Conservation (phyloP, 139 green algal genomes). For the Spirogloea muscicola region DNA sequence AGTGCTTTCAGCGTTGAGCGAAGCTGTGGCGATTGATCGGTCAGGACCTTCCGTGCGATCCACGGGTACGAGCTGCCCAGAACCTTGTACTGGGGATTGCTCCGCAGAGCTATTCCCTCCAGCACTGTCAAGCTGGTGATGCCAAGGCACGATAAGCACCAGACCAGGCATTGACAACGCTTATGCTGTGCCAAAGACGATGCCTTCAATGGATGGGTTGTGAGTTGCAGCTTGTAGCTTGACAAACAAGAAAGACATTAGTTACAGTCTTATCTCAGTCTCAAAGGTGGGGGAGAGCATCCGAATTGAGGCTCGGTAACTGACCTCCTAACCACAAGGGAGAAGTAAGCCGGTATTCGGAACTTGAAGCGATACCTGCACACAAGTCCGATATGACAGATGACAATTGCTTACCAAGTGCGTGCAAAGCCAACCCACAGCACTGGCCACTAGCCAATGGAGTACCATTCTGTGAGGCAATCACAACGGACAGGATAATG, state of each 20-base stretch:
- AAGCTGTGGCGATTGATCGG: constrained; percentile 29
- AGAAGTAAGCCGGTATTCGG: constrained; percentile 43
- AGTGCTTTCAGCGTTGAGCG: constrained; percentile 36
- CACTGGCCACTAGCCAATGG: too few species aligned
- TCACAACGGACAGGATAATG: too few species aligned
- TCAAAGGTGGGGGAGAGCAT: too few species aligned
- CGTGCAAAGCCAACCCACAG: too few species aligned
- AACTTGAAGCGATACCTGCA: constrained; percentile 43
- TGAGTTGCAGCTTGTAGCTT: too few species aligned
- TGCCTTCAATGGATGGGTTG: background rate
- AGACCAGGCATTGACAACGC: background rate
- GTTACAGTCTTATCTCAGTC: too few species aligned
- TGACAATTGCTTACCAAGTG: too few species aligned
- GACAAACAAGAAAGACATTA: too few species aligned
- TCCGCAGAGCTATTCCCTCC: constrained; percentile 62
- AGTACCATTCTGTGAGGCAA: too few species aligned
- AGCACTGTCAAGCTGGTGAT: constrained; percentile 60
- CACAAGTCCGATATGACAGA: background rate
- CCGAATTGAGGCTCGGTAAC: too few species aligned
- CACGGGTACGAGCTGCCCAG: constrained; percentile 34
- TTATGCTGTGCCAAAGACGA: constrained; percentile 1
- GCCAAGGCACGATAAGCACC: background rate
- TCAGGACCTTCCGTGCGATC: constrained; percentile 38
- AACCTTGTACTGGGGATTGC: constrained; percentile 45
- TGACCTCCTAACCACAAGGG: constrained; percentile 33